Evolutionary conservation across 2,329 filamentous ascomycete species (phyloP).

Genomic region (Fusarium palustre): DNA sequence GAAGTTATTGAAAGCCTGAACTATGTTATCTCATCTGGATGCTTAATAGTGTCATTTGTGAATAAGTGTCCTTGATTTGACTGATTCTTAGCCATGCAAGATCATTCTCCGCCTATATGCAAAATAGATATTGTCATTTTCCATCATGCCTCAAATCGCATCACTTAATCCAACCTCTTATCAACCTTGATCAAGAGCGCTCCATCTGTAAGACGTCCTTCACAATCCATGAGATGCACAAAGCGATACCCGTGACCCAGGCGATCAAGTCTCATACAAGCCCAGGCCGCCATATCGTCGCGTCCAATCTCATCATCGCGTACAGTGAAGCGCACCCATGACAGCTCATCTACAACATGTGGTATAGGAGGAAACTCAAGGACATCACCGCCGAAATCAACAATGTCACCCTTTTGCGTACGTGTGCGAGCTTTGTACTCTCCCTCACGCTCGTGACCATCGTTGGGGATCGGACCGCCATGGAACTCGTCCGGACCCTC

Average conservation of each 20-base stretch:
- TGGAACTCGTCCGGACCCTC: slow-evolving; percentile 68
- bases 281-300: slow-evolving; percentile 87
- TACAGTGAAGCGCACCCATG: slow-evolving; percentile 85
- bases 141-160: slow-evolving; percentile 21
- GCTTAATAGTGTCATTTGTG: not conserved
- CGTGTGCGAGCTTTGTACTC: slow-evolving; percentile 70
- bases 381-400: slow-evolving; percentile 71
- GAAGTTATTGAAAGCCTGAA: not conserved
- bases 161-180: slow-evolving; percentile 61
- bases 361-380: slow-evolving; percentile 67
- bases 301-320: slow-evolving; percentile 85
- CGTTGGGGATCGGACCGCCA: slow-evolving; percentile 54
- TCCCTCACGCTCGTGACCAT: slow-evolving; percentile 55
- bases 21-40: no score
- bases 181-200: slow-evolving; percentile 79
- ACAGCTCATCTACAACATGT: slow-evolving; percentile 74
- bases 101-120: slow-evolving; percentile 1
- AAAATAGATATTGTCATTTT: not conserved
- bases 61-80: not conserved
- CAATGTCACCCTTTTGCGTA: slow-evolving; percentile 67
- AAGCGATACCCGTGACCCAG: slow-evolving; percentile 81
- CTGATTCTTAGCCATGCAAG: not conserved
- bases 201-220: slow-evolving; percentile 74
- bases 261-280: slow-evolving; percentile 86
- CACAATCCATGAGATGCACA: slow-evolving; percentile 77